Base-by-base conservation (phyloP, 2,329 filamentous ascomycete genomes). In the Aotearoamyces nothofagi region DNA sequence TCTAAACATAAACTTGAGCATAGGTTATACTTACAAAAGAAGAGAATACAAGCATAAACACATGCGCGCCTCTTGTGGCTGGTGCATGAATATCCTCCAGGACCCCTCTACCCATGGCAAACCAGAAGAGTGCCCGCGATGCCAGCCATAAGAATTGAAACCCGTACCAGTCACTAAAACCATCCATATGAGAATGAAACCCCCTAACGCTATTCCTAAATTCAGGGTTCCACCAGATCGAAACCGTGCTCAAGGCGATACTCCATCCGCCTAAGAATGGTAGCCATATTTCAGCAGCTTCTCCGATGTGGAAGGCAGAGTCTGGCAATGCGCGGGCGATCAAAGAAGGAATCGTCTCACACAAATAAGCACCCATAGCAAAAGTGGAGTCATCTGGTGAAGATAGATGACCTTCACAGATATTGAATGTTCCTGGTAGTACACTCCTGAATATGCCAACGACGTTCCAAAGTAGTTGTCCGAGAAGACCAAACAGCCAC, bases 171-270 rank as follows among this genome's bases (percentile, higher is more conserved):
- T 69, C 61, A 3, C 58, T 55, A 9, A 80, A 61, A 0, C 75
- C 74, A 3, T 62, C 47, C 17, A 80, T 57, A 32, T 67, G 71
- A 36, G 55, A 62, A 15, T 60, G 66, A 45, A 65, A 77, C 31
- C 69, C 73, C n/a, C 65, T 58, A 17, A 60, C 56, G 3, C 63
- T 66, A 40, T 74, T 60, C 17, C 67, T 61, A 38, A 79, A 67
- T 33, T 64, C 65, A 0, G 74, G 73, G 36, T 80, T 81, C 77
- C 77, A 81, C 63, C 70, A 77, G 9, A 64, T 51, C 3, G 70
- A 63, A 11, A 63, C 40, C 3, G 69, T 38, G 19, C 63, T 64
- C 19, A n/a, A 20, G 8, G 8, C 7, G 19, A 20, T 8, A 20
- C 19, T 20, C 19, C 19, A 20, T n/a, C n/a, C 19, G 8, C 7